These are phyloP conservation scores for Russula earlei DNA, from an alignment of 768 basidiomycete species.

Conservation along the genomic window DNA sequence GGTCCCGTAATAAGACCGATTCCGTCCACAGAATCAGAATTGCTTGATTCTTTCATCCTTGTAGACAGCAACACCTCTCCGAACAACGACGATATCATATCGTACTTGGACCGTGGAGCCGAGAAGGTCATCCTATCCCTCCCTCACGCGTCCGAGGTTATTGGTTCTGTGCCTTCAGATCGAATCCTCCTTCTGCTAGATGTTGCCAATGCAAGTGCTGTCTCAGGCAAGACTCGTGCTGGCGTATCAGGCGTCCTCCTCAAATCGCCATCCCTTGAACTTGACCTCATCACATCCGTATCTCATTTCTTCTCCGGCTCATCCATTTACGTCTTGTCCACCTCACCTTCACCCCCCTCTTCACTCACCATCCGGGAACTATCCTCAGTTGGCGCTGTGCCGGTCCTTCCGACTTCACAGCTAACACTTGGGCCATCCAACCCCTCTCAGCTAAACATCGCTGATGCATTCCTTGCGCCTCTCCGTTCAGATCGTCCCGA, in stretches of 20 bases:
- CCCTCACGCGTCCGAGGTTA: slow-evolving; percentile 54
- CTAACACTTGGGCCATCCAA: slow-evolving; percentile 54
- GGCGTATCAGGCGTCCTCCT: slow-evolving; percentile 73
- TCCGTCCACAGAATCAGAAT: slow-evolving; percentile 22
- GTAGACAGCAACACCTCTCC: slow-evolving; percentile 40
- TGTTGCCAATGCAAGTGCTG: slow-evolving; percentile 59
- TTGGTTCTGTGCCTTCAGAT: slow-evolving; percentile 57
- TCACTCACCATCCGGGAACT: slow-evolving; percentile 52
- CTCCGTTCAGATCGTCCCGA: slow-evolving; percentile 81
- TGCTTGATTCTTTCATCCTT: slow-evolving; percentile 39
- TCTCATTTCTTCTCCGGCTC: slow-evolving; percentile 62
- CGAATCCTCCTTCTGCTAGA: slow-evolving; percentile 72
- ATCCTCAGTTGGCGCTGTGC: slow-evolving; percentile 45
- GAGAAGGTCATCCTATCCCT: slow-evolving; percentile 72
- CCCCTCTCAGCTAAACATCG: slow-evolving; percentile 53
- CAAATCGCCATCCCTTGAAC: slow-evolving; percentile 61
- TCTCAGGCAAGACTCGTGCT: slow-evolving; percentile 63
- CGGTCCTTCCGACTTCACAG: slow-evolving; percentile 63
- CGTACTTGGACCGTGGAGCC: slow-evolving; percentile 68
- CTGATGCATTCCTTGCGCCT: slow-evolving; percentile 79
- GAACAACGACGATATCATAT: slow-evolving; percentile 45
- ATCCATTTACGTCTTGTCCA: slow-evolving; percentile 50
- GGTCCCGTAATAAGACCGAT: slow-evolving; percentile 60
- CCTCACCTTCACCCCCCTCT: slow-evolving; percentile 45
- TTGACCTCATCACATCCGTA: slow-evolving; percentile 70